These are phyloP conservation scores for Pichia sp. DNA, from an alignment of 1,139 yeast genomes.

Conservation along the genomic window DNA sequence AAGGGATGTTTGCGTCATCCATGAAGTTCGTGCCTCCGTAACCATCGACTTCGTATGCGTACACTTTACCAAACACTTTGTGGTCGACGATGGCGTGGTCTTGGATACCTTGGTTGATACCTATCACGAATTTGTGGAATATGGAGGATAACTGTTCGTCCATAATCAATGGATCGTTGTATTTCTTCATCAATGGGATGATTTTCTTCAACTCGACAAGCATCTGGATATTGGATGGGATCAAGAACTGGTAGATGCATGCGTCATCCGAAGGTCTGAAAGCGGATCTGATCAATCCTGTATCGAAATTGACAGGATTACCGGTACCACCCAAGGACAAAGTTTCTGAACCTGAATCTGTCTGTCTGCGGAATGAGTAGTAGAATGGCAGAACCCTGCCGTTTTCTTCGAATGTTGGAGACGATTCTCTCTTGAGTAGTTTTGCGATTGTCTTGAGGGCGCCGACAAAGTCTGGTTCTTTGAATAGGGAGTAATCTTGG, in stretches of 20 bases:
- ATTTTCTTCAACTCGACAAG: conserved; percentile 50
- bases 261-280: conserved; percentile 93
- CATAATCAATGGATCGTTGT: conserved; percentile 1
- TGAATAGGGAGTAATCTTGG: conserved; percentile 50
- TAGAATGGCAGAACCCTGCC: conserved; percentile 52
- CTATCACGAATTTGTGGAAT: conserved; percentile 39
- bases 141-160: conserved; percentile 15
- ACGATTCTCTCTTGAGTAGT: conserved; percentile 59
- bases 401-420: conserved; percentile 57
- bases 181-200: conserved; percentile 18
- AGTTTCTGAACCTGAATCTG: conserved; percentile 80
- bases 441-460: conserved; percentile 56
- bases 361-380: conserved; percentile 71
- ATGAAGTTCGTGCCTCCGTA: conserved; percentile 70
- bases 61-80: conserved; percentile 69
- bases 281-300: conserved; percentile 80
- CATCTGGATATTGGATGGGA: conserved; percentile 86
- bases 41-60: conserved; percentile 89
- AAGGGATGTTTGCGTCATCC: conserved; percentile 94
- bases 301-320: conserved; percentile 71
- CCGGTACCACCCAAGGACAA: conserved; percentile 77
- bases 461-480: conserved; percentile 53
- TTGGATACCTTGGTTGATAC: conserved; percentile 56
- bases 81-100: conserved; percentile 65
- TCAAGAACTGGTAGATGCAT: conserved; percentile 71